Base-by-base conservation (phyloP, 345 rosid species). In the Hibiscus tridactylites region DNA sequence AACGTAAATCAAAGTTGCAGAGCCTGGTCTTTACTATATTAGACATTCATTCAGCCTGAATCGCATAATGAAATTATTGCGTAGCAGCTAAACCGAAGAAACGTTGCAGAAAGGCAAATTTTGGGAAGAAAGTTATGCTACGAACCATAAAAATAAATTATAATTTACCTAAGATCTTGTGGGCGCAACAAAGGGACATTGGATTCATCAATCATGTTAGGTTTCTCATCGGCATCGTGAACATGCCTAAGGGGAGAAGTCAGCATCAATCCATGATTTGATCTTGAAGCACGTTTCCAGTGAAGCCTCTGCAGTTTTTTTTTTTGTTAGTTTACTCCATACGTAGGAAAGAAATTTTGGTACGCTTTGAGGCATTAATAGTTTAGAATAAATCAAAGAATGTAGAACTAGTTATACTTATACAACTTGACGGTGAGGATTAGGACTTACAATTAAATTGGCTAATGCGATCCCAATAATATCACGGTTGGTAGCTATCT, bases 391-490 rank as follows among this genome's bases (percentile, higher is more conserved):
- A 49, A 13, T 13, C 12, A 4, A 49, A 49, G 53, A 61, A 64
- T 26, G 58, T 31, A 29, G 12, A 3, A 5, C 44, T 49, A 39
- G 50, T 17, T 17, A 63, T 63, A 63, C 4, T 17, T 17, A 63
- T 63, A 63, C 4, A 65, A 44, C 69, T 44, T 44, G 33, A 61
- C 50, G 53, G 62, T 49, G 71, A 62, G 49, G 58, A 72, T 71
- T 31, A 42, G 49, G 60, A 76, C 94, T 85, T 81, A 92, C 97
- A 80, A 92, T 88, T 88, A 92, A 87, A 78, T 92, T 92, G 76
- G 97, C 97, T 66, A 92, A 81, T 79, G 97, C 92, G 81, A 92
- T 90, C 76, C 96, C 96, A 59, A 92, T 86, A 73, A 92, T 88
- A 81, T 92, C 94, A 67, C 90, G 80, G 76, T 92, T 87, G 61